These are phyloP conservation scores for Cladosporium sp. DNA, from an alignment of 2,329 filamentous ascomycete species.

Conservation along the genomic window DNA sequence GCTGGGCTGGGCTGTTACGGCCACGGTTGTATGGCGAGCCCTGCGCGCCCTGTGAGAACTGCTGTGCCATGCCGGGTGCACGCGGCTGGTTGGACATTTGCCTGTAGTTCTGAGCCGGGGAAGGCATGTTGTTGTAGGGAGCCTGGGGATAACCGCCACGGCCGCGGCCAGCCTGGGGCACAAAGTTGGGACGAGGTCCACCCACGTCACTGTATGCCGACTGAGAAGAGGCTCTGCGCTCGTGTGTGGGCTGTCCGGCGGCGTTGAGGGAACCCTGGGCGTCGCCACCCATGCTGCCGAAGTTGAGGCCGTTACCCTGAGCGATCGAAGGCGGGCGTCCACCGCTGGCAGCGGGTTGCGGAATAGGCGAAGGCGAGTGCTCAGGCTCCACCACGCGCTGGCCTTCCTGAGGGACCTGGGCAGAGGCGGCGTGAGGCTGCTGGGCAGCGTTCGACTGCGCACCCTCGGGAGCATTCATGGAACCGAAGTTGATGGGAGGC, in stretches of 20 bases:
- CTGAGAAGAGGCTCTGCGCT: constrained; percentile 80
- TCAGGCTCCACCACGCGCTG: constrained; percentile 76
- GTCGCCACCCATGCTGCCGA: constrained; percentile 76
- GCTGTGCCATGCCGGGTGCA: constrained; percentile 46
- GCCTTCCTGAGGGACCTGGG: constrained; percentile 51
- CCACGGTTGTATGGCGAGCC: constrained; percentile 40
- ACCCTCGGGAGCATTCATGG: constrained; percentile 55
- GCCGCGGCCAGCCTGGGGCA: constrained; percentile 40
- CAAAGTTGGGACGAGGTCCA: constrained; percentile 13
- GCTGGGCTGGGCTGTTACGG: constrained; percentile 55
- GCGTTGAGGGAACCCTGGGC: constrained; percentile 14
- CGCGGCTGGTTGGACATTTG: constrained; percentile 46
- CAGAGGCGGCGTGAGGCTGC: constrained; percentile 54
- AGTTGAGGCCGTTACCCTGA: constrained; percentile 64
- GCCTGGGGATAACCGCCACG: constrained; percentile 46
- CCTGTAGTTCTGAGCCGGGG: constrained; percentile 49
- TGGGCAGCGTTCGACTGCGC: constrained; percentile 60
- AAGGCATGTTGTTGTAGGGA: constrained; percentile 48
- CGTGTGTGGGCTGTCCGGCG: constrained; percentile 54
- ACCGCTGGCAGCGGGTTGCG: constrained; percentile 78
- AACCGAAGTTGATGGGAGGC: constrained; percentile 74
- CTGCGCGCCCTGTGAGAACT: constrained; percentile 27
- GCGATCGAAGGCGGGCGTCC: constrained; percentile 71
- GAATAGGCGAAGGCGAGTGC: constrained; percentile 87
- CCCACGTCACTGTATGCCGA: constrained; percentile 70